These are phyloP conservation scores for Rhizoctonia solani DNA, from an alignment of 1,284 basidiomycete species.

Conservation along the genomic window DNA sequence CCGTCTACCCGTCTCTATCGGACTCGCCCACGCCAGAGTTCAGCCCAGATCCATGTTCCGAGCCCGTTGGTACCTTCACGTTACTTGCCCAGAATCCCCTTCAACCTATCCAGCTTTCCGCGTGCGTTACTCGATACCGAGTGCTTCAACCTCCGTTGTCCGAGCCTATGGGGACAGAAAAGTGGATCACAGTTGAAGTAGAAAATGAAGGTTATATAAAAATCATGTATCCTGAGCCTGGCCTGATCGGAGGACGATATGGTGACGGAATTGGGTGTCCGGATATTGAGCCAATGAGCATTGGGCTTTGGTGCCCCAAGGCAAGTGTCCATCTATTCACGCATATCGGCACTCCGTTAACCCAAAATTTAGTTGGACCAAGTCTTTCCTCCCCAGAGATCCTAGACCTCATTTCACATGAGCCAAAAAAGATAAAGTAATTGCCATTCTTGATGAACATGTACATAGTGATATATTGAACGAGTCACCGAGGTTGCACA, in stretches of 20 bases:
- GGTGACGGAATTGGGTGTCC: slow-evolving; percentile 24
- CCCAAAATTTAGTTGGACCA: too few species aligned
- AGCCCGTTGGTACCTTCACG: slow-evolving; percentile 12
- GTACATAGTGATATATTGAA: too few species aligned
- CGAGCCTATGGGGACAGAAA: neutral
- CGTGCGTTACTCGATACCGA: neutral
- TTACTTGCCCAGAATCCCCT: neutral
- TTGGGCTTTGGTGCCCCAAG: slow-evolving; percentile 16
- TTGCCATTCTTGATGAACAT: too few species aligned
- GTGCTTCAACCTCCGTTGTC: slow-evolving; percentile 7
- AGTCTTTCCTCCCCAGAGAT: too few species aligned
- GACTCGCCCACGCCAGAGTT: neutral
- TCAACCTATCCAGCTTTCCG: slow-evolving; percentile 10
- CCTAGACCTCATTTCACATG: too few species aligned
- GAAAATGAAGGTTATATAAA: neutral
- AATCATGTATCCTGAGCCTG: slow-evolving; percentile 21
- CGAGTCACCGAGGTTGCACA: too few species aligned
- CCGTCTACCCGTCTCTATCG: neutral
- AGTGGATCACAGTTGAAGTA: slow-evolving; percentile 1
- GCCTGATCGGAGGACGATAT: neutral
- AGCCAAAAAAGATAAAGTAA: too few species aligned
- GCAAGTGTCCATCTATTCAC: neutral
- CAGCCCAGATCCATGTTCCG: neutral
- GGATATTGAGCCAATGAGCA: neutral
- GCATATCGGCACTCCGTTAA: too few species aligned